A percentile compares a stretch with the other conserved stretches of the same genome.
These are phyloP conservation scores for Termitomyces sp. DNA, from an alignment of 768 basidiomycete species.

Conservation along the genomic window DNA sequence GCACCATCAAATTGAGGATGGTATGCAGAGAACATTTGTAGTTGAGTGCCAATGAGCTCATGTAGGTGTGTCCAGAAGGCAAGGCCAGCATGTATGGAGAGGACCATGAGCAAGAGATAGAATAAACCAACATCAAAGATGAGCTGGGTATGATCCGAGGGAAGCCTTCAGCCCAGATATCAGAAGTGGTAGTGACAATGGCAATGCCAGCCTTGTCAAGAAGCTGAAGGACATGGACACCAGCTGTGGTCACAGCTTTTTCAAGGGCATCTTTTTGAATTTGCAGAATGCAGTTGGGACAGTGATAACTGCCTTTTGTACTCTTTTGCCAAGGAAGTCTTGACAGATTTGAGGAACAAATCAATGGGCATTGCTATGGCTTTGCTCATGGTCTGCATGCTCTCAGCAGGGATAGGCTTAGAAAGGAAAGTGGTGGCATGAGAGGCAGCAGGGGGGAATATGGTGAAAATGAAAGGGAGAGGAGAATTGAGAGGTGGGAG, in stretches of 20 bases:
- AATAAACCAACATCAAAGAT: conserved; percentile 80
- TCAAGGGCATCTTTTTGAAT: conserved; percentile 66
- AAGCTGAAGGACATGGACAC: conserved; percentile 79
- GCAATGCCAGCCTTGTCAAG: conserved; percentile 85
- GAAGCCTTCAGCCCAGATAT: conserved; percentile 35
- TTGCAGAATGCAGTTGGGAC: conserved; percentile 73
- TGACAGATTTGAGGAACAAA: conserved; percentile 81
- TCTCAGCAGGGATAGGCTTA: conserved; percentile 58
- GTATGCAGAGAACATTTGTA: too few relatives aligned
- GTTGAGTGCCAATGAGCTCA: too few relatives aligned
- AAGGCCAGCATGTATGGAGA: too few relatives aligned
- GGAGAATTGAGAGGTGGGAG: conserved; percentile 50
- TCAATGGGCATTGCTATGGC: conserved; percentile 83
- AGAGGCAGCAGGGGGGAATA: conserved; percentile 66
- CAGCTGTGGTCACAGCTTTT: conserved; percentile 74
- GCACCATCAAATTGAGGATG: too few relatives aligned
- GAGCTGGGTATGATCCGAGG: conserved; percentile 69
- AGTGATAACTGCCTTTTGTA: conserved; percentile 79
- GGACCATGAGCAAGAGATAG: conserved; percentile 58
- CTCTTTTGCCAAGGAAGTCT: conserved; percentile 81
- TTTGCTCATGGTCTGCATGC: conserved; percentile 79
- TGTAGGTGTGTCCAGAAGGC: too few relatives aligned
- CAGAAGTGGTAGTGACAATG: conserved; percentile 50
- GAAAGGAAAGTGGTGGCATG: conserved; percentile 67
- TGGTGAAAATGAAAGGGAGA: conserved; percentile 41